A percentile compares a stretch with the other conserved stretches of the same genome.
These are phyloP conservation scores for Beauveria varroae DNA, from an alignment of 2,329 filamentous ascomycete species.

Conservation along the genomic window DNA sequence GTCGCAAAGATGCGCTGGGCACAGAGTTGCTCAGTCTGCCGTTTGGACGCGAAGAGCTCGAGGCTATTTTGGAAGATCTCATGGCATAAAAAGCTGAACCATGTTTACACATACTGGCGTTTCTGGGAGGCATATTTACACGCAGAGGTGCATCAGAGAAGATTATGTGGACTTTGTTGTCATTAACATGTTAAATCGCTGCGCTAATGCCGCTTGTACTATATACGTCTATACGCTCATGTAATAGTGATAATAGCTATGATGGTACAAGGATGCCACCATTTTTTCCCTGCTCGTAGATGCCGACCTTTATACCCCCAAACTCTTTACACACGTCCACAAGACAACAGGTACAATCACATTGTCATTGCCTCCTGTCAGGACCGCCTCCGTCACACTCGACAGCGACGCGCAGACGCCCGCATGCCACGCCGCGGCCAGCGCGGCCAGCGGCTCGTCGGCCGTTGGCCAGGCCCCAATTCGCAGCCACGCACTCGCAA, in stretches of 20 bases:
- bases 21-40: constrained; percentile 81
- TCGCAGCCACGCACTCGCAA: constrained; percentile 65
- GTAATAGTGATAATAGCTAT: not conserved
- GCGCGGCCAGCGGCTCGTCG: constrained; percentile 29
- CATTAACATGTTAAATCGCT: not conserved
- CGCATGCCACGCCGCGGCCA: constrained; percentile 53
- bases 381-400: constrained; percentile 86
- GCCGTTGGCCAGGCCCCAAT: constrained; percentile 65
- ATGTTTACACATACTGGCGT: not conserved
- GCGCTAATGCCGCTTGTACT: not conserved
- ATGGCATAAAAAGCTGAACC: constrained; percentile 19
- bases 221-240: not conserved
- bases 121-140: not conserved
- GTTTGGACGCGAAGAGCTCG: constrained; percentile 80
- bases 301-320: constrained; percentile 41
- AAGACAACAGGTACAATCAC: constrained; percentile 90
- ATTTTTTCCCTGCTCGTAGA: too few relatives aligned
- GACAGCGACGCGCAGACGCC: constrained; percentile 67
- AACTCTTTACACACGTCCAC: constrained; percentile 83
- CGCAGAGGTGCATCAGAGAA: not conserved
- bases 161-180: not conserved
- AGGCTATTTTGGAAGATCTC: constrained; percentile 75
- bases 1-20: constrained; percentile 74
- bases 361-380: constrained; percentile 97
- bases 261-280: too few relatives aligned